Evolutionary conservation across 805 yeast genomes (phyloP), one percentile per base, ranked within the genome.

Genomic region (Candida nonsorbophila): DNA sequence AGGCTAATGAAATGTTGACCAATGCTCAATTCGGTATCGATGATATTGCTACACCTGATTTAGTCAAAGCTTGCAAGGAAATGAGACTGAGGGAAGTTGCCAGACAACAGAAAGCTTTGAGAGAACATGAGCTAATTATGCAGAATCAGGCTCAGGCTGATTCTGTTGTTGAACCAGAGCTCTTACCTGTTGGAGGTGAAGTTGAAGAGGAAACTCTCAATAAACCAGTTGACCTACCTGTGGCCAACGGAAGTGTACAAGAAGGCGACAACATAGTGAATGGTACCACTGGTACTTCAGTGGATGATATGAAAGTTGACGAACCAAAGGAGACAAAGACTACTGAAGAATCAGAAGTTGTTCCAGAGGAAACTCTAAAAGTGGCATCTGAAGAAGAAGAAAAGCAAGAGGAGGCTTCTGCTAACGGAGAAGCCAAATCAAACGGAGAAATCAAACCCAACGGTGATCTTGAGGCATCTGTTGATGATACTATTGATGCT

Each of bases 1-100:
- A 73, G 47, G 95, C 97, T 0, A 83, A 90, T 32, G 98, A 92
- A 53, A 88, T 92, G 97, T 74, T 74, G 49, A 94, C 97, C 8
- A 88, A 92, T 58, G 95, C 95, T 0, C 95, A 87, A 53, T 94
- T 92, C 50, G 94, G 94, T 5, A 72, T 92, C 30, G 98, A 92
- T 44, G 99, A 92, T 40, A 77, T 88, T 42, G 76, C 80, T 28
- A 59, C 69, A 3, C 80, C 90, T 1, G 83, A 76, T 20, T 79
- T 92, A 33, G 49, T 81, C 14, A 70, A 72, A 24, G 85, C 86
- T 24, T 92, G 97, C 62, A 79, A 74, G 38, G 81, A 75, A 12
- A 64, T 88, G 48, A 69, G 80, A 34, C 64, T 60, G 28, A 68
- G 96, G 38, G 95, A 85, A 45, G 49, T 68, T 17, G 55, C 57